phyloP scores from a whole-genome alignment of 495 filamentous ascomycete genomes.

The Platismatia glauca region DNA sequence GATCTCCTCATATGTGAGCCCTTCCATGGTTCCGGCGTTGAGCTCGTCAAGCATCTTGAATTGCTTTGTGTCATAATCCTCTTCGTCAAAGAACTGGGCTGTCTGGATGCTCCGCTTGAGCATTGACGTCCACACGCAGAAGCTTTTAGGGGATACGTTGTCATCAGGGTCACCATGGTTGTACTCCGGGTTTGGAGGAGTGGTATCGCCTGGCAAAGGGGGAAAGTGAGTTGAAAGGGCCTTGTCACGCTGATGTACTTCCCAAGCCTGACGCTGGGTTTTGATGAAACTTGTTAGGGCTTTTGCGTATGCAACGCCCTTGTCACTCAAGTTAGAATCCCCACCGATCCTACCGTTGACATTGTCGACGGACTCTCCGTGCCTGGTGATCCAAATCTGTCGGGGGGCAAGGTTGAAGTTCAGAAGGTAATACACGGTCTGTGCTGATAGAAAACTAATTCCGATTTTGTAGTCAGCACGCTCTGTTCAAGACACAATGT shows the following conservation, averaged over 20 bases:
- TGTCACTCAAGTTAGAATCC: conserved; percentile 69
- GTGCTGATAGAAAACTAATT: conserved; percentile 63
- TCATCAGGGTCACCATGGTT: conserved; percentile 36
- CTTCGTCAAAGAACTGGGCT: conserved; percentile 81
- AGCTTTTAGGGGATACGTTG: conserved; percentile 64
- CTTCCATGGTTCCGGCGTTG: conserved; percentile 84
- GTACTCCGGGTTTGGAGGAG: conserved; percentile 87
- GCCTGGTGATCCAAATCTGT: conserved; percentile 96
- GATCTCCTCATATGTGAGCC: conserved; percentile 89
- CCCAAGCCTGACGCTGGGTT: conserved; percentile 64
- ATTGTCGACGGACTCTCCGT: conserved; percentile 81
- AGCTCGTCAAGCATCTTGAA: conserved; percentile 98
- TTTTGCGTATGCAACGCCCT: conserved; percentile 62
- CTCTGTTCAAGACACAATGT: background rate
- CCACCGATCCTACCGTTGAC: conserved; percentile 72
- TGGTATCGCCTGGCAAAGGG: conserved; percentile 77
- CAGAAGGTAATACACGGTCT: conserved; percentile 84
- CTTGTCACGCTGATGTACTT: conserved; percentile 65
- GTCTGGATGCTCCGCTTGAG: conserved; percentile 78
- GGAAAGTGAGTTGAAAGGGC: conserved; percentile 64
- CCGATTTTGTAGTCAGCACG: background rate
- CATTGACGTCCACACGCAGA: conserved; percentile 98
- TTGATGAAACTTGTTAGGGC: conserved; percentile 70
- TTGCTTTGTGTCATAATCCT: conserved; percentile 95
- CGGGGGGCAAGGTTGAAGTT: conserved; percentile 94